A percentile compares a stretch with the other conserved stretches of the same genome.
Conservation (phyloP, 2,329 filamentous ascomycete species). For the Ophiostoma himal-ulmi region DNA sequence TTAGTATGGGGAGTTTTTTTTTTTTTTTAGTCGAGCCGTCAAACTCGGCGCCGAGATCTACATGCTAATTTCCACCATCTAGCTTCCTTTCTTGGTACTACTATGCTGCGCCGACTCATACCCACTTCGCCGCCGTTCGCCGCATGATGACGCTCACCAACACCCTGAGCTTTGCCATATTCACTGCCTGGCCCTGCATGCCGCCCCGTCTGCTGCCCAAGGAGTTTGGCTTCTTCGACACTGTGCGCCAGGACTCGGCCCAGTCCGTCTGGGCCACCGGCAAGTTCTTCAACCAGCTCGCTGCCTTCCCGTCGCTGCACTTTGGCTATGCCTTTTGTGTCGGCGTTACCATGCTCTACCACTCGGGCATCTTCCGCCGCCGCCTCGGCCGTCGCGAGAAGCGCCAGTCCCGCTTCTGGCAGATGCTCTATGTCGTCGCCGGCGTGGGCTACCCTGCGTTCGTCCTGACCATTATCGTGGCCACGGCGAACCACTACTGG, state of each 20-base stretch:
- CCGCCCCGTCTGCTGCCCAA: slow-evolving; percentile 9
- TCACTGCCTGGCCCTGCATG: slow-evolving; percentile 12
- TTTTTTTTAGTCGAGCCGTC: background rate
- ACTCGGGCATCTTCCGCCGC: slow-evolving; percentile 11
- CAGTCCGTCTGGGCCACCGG: slow-evolving; percentile 8
- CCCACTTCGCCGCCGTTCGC: slow-evolving; percentile 11
- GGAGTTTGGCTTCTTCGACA: slow-evolving; percentile 13
- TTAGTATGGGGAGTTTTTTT: background rate
- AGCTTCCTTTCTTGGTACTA: slow-evolving; percentile 11
- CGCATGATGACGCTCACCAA: slow-evolving; percentile 12
- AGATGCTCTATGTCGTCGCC: background rate
- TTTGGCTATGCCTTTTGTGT: slow-evolving; percentile 10
- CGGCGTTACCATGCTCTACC: slow-evolving; percentile 13
- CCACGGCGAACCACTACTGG: slow-evolving; percentile 11
- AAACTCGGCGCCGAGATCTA: background rate
- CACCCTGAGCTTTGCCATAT: slow-evolving; percentile 7
- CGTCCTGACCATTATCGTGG: slow-evolving; percentile 2
- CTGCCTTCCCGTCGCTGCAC: slow-evolving; percentile 8
- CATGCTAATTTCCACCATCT: background rate
- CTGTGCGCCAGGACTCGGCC: slow-evolving; percentile 6
- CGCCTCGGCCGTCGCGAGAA: slow-evolving; percentile 12
- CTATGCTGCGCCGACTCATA: slow-evolving; percentile 10
- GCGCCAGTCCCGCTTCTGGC: background rate
- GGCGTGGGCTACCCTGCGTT: slow-evolving; percentile 1
- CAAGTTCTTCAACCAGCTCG: slow-evolving; percentile 13